Evolutionary conservation across 2,329 filamentous ascomycete species (phyloP).

Genomic region (Colletotrichum tofieldiae): DNA sequence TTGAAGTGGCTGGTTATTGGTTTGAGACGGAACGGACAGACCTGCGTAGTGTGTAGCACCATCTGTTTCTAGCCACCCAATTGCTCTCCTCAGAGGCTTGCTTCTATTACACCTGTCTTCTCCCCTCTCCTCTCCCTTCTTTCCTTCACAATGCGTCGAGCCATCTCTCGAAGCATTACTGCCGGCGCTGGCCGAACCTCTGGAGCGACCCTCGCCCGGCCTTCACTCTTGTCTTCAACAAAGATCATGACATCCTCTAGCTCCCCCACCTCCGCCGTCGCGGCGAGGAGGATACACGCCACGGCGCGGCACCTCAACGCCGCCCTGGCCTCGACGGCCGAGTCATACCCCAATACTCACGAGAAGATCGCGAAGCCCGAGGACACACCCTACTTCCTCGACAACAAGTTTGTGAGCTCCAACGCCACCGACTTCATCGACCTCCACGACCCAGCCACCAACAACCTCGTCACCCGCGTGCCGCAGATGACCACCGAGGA

Average conservation of each 20-base stretch:
- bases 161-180: conserved; percentile 58
- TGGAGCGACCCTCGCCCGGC: conserved; percentile 48
- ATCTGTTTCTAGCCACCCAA: conserved; percentile 30
- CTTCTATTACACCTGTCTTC: conserved; percentile 12
- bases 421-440: conserved; percentile 82
- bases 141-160: conserved; percentile 61
- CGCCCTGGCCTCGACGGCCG: conserved; percentile 69
- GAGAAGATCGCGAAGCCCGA: conserved; percentile 77
- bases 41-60: conserved; percentile 15
- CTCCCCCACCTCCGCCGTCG: conserved; percentile 51
- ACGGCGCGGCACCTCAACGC: conserved; percentile 70
- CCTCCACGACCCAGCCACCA: conserved; percentile 86
- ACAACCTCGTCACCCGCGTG: conserved; percentile 87
- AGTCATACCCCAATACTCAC: conserved; percentile 79
- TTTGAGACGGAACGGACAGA: conserved; percentile 21
- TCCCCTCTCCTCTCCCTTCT: conserved; percentile 15
- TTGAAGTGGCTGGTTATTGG: conserved; percentile 40
- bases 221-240: conserved; percentile 46
- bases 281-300: conserved; percentile 70
- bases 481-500: conserved; percentile 86
- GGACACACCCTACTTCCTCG: conserved; percentile 85
- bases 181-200: conserved; percentile 54
- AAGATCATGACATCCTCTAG: conserved; percentile 45
- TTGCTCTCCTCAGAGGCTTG: conserved; percentile 19
- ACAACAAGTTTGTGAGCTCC: conserved; percentile 84